A percentile compares a stretch with the other conserved stretches of the same genome.
Conservation (phyloP, 306 rosid genomes). For the Pyrus betulifolia region DNA sequence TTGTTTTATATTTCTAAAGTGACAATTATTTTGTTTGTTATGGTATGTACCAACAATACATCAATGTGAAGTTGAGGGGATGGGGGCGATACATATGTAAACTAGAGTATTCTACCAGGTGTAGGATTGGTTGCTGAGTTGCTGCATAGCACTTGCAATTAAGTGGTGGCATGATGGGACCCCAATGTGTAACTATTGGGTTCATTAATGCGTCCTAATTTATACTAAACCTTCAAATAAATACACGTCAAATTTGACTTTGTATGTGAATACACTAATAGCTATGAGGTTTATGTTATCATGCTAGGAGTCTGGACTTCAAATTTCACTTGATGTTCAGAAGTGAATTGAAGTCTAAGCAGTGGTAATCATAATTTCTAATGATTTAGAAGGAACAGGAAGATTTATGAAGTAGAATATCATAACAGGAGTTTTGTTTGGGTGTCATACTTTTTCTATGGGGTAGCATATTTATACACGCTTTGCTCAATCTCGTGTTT, state of each 20-base stretch:
- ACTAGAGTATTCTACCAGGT: neutral
- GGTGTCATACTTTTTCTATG: neutral
- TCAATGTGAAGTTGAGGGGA: neutral
- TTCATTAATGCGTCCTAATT: neutral
- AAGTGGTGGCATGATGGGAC: neutral
- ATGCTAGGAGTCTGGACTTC: neutral
- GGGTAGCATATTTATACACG: neutral
- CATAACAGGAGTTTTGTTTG: neutral
- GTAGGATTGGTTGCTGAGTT: neutral
- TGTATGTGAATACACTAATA: neutral
- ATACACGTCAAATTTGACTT: neutral
- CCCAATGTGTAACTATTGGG: neutral
- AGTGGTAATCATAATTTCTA: neutral
- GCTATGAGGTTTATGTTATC: neutral
- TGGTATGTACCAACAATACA: neutral
- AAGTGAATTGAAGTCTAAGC: neutral
- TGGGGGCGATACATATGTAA: neutral
- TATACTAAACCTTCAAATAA: neutral
- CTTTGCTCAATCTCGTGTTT: neutral
- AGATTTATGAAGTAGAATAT: neutral
- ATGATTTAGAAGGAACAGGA: neutral
- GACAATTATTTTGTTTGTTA: neutral
- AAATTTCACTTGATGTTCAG: neutral
- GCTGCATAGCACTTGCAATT: neutral
- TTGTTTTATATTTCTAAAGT: neutral